Evolutionary conservation across 495 filamentous ascomycete genomes (phyloP).

Genomic region (Hypoxylon trugodes): DNA sequence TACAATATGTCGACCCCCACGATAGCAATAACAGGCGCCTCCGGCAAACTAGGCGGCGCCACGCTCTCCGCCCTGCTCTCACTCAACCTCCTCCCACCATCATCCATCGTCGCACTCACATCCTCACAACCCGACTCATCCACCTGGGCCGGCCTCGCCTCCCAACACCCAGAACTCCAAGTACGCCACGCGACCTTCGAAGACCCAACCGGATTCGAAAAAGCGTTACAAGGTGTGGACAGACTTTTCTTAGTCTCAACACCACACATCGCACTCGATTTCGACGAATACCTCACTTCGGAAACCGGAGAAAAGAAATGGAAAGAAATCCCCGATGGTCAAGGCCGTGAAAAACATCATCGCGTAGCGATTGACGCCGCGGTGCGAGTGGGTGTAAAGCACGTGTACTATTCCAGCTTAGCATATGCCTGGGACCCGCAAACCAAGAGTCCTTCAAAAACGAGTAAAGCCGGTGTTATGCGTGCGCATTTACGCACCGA

Average conservation of each 20-base stretch:
- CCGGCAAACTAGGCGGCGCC: constrained; percentile 56
- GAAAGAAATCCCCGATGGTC: constrained; percentile 41
- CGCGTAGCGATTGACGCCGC: constrained; percentile 66
- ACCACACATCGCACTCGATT: constrained; percentile 40
- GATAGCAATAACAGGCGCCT: constrained; percentile 52
- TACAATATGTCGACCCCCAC: constrained; percentile 29
- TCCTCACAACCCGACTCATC: constrained; percentile 41
- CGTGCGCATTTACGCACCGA: constrained; percentile 73
- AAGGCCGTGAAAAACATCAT: constrained; percentile 57
- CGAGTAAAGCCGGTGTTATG: constrained; percentile 65
- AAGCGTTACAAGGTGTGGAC: constrained; percentile 52
- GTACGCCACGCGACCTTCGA: constrained; percentile 57
- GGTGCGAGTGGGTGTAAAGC: constrained; percentile 61
- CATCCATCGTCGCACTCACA: constrained; percentile 50
- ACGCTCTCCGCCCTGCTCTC: constrained; percentile 51
- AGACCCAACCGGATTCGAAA: constrained; percentile 41
- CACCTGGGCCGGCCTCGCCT: constrained; percentile 35
- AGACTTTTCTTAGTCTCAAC: constrained; percentile 61
- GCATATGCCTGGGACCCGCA: constrained; percentile 40
- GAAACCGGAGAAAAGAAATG: neutral
- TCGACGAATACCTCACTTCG: no score
- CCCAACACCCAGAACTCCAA: constrained; percentile 43
- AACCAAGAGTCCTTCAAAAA: neutral
- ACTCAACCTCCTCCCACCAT: constrained; percentile 43
- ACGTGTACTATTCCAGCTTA: constrained; percentile 75